These are phyloP conservation scores for Hypoxylon sp. DNA, from an alignment of 2,329 filamentous ascomycete genomes.

Conservation along the genomic window DNA sequence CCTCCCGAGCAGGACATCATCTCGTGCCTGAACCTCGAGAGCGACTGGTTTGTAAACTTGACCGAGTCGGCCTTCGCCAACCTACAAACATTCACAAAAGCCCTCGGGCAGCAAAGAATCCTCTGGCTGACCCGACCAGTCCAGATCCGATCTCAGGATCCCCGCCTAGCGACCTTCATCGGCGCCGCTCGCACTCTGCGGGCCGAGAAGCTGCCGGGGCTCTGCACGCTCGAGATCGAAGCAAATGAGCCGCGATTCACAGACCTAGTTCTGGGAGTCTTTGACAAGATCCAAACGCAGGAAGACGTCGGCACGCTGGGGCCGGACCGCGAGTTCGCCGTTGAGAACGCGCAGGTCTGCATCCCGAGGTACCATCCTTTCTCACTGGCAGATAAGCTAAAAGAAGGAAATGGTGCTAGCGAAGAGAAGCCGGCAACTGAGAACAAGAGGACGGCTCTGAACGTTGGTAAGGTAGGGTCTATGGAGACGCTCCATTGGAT, in stretches of 20 bases:
- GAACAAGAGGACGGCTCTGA: slow-evolving; percentile 37
- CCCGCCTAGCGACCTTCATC: slow-evolving; percentile 51
- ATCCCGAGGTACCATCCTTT: slow-evolving; percentile 52
- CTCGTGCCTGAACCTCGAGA: slow-evolving; percentile 49
- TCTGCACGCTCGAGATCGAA: slow-evolving; percentile 55
- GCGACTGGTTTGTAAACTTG: slow-evolving; percentile 50
- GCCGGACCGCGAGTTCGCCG: slow-evolving; percentile 55
- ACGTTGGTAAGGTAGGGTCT: slow-evolving; percentile 38
- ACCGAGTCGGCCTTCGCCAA: slow-evolving; percentile 36
- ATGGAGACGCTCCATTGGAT: slow-evolving; percentile 44
- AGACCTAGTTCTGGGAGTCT: slow-evolving; percentile 42
- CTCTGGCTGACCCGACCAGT: slow-evolving; percentile 55
- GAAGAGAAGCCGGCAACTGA: slow-evolving; percentile 8
- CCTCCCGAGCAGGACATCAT: slow-evolving; percentile 49
- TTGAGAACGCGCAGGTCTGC: slow-evolving; percentile 49
- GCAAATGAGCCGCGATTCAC: slow-evolving; percentile 33
- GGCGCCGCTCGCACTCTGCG: slow-evolving; percentile 54
- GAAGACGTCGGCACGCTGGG: slow-evolving; percentile 44
- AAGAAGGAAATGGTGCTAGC: neutral
- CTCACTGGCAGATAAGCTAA: slow-evolving; percentile 46
- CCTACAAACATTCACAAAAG: slow-evolving; percentile 38
- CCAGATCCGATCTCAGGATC: slow-evolving; percentile 52
- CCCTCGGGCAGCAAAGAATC: slow-evolving; percentile 39
- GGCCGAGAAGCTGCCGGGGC: slow-evolving; percentile 49
- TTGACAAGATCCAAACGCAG: slow-evolving; percentile 45